These are phyloP conservation scores for Ganoderma multipileum DNA, from an alignment of 1,284 basidiomycete genomes.

Conservation along the genomic window DNA sequence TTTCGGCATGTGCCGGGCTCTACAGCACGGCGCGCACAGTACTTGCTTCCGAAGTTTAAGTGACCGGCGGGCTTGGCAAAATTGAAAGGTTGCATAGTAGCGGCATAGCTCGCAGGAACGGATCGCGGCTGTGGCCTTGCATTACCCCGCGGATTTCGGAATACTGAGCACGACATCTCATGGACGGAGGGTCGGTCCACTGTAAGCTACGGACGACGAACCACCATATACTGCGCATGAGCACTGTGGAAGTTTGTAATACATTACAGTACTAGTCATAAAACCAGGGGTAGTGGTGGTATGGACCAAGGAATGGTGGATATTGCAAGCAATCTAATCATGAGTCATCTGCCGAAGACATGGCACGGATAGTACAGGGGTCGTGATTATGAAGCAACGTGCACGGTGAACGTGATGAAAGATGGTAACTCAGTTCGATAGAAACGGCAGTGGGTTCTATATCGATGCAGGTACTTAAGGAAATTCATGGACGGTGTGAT, in stretches of 20 bases:
- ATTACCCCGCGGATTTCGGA: neutral
- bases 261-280: neutral
- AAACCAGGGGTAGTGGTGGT: neutral
- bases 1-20: neutral
- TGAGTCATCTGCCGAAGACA: neutral
- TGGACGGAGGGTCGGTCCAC: neutral
- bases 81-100: too few species aligned
- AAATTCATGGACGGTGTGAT: neutral
- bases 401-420: neutral
- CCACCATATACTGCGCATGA: neutral
- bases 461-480: neutral
- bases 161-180: neutral
- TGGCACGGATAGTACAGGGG: neutral
- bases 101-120: too few species aligned
- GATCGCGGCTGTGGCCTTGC: neutral
- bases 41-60: too few species aligned
- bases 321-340: neutral
- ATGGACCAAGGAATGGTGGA: neutral
- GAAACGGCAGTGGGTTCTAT: neutral
- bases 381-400: conserved; percentile 1
- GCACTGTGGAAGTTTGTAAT: neutral
- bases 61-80: too few species aligned
- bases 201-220: neutral
- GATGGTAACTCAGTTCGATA: neutral
- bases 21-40: too few species aligned